phyloP scores from a whole-genome alignment of 2,329 filamentous ascomycete genomes.

The Talaromyces sp. region DNA sequence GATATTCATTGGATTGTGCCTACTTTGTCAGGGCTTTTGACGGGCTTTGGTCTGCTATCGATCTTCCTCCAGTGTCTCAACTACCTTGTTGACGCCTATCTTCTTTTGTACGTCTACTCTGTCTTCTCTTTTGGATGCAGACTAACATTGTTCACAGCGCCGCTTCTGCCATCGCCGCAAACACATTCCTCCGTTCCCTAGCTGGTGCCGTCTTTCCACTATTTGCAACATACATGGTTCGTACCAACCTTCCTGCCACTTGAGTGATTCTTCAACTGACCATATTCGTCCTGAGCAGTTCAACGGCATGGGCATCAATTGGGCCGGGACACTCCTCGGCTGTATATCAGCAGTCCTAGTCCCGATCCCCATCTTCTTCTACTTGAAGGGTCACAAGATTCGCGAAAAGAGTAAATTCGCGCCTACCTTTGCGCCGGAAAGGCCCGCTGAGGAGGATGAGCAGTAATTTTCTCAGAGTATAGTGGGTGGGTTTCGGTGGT shows the following conservation, averaged over 20 bases:
- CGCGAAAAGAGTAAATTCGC: conserved; percentile 39
- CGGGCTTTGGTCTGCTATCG: conserved; percentile 50
- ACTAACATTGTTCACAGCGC: conserved; percentile 34
- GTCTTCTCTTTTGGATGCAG: no score
- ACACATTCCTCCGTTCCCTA: conserved; percentile 49
- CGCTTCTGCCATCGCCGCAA: conserved; percentile 52
- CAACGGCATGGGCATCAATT: conserved; percentile 33
- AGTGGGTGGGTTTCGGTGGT: not conserved
- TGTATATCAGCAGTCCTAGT: conserved; percentile 36
- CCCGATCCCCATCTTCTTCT: conserved; percentile 42
- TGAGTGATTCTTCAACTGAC: not conserved
- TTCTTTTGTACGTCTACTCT: conserved; percentile 29
- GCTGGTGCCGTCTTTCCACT: conserved; percentile 43
- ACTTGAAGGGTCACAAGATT: conserved; percentile 33
- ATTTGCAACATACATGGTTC: conserved; percentile 34
- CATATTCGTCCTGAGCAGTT: conserved; percentile 15
- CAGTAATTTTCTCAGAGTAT: not conserved
- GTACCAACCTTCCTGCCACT: not conserved
- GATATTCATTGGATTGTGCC: conserved; percentile 44
- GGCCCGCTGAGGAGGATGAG: conserved; percentile 3
- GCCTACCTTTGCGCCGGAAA: conserved; percentile 26
- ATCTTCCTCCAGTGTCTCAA: conserved; percentile 51
- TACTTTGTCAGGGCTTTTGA: conserved; percentile 43
- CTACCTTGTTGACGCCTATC: conserved; percentile 43
- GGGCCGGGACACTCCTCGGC: conserved; percentile 39